These are phyloP conservation scores for Epichloe aotearoae DNA, from an alignment of 2,329 filamentous ascomycete species.

Conservation along the genomic window DNA sequence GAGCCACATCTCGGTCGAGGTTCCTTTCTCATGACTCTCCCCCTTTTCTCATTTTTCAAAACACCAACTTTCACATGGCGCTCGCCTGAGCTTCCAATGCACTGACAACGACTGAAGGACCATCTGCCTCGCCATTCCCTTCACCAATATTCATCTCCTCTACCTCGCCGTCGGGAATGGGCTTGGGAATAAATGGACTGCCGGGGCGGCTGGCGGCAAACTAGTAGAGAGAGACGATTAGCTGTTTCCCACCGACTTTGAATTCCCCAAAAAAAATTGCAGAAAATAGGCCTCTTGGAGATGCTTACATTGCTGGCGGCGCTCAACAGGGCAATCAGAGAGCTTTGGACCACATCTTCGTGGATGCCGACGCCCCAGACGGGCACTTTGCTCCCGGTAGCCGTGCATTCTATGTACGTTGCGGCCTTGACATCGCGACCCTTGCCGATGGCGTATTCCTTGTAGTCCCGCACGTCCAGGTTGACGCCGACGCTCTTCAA, in stretches of 20 bases:
- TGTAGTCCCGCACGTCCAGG: slow-evolving; percentile 86
- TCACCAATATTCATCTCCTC: slow-evolving; percentile 7
- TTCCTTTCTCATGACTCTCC: neutral
- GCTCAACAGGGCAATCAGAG: slow-evolving; percentile 70
- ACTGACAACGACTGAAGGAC: slow-evolving; percentile 8
- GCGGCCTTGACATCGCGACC: slow-evolving; percentile 83
- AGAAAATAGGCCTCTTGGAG: neutral
- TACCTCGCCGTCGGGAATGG: slow-evolving; percentile 24
- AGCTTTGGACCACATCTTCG: slow-evolving; percentile 61
- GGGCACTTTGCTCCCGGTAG: slow-evolving; percentile 50
- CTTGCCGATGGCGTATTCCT: slow-evolving; percentile 81
- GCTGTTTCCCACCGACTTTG: no score
- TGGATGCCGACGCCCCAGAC: slow-evolving; percentile 66
- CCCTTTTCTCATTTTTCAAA: neutral
- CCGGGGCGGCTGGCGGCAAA: slow-evolving; percentile 59
- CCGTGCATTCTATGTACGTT: slow-evolving; percentile 82
- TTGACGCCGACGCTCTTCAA: slow-evolving; percentile 68
- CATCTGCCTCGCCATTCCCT: neutral
- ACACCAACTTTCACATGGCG: slow-evolving; percentile 7
- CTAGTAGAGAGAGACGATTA: neutral
- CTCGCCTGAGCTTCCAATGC: slow-evolving; percentile 12
- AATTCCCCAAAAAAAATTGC: no score
- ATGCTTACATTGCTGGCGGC: slow-evolving; percentile 71
- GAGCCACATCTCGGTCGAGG: no score
- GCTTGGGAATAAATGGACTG: slow-evolving; percentile 47